A percentile compares a stretch with the other conserved stretches of the same genome.
Conservation (phyloP, 495 filamentous ascomycete genomes). For the Penicillium steckii region DNA sequence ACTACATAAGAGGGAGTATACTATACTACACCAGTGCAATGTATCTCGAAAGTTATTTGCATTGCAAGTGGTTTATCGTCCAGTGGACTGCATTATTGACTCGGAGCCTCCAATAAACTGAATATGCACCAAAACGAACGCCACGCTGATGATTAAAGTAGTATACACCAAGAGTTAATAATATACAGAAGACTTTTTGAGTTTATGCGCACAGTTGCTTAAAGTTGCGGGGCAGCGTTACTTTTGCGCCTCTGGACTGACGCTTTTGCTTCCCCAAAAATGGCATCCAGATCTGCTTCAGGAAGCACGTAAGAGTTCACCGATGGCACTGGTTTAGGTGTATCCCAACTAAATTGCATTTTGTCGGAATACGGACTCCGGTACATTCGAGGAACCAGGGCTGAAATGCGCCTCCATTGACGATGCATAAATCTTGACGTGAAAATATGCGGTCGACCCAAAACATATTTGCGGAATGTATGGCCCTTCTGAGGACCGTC, state of each 20-base stretch:
- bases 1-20: too few species aligned
- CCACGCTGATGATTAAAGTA: background rate
- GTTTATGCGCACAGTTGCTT: background rate
- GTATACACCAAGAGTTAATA: background rate
- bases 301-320: constrained; percentile 11
- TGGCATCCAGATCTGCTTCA: constrained; percentile 6
- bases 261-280: constrained; percentile 7
- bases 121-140: background rate
- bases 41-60: too few species aligned
- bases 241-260: background rate
- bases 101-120: background rate
- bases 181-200: background rate
- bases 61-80: too few species aligned
- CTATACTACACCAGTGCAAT: too few species aligned
- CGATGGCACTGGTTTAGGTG: constrained; percentile 10
- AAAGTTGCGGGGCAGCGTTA: background rate
- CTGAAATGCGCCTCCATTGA: constrained; percentile 43
- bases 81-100: too few species aligned
- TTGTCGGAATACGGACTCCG: constrained; percentile 20
- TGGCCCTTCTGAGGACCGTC: constrained; percentile 34
- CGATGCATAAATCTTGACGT: constrained; percentile 45
- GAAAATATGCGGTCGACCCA: constrained; percentile 40
- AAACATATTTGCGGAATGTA: constrained; percentile 30
- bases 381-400: constrained; percentile 34
- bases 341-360: constrained; percentile 28